Evolutionary conservation across 345 rosid species (phyloP), one percentile per base, ranked within the genome.

Genomic region (Citrus hindsii): DNA sequence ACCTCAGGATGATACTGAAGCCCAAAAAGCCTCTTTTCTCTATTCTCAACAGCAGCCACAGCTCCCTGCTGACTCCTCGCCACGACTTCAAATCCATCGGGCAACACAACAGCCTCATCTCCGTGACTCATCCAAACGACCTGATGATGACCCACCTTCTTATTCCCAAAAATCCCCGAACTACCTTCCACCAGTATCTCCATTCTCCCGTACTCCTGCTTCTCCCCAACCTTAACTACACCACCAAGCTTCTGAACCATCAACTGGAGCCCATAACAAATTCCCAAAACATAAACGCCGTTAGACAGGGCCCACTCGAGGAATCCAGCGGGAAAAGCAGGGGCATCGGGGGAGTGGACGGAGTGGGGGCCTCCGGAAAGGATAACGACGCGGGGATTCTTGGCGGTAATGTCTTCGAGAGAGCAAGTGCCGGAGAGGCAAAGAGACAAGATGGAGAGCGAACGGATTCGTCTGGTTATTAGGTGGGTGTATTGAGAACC

Each of bases 101-200:
- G 98, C 80, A 96, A 79, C 60, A 77, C 69, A 4, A 76, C 87
- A 7, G 92, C 97, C 88, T 96, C 99, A 70, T 92, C 99, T 0
- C 98, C 99, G 76, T 94, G 99, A 60, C 99, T 96, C 99, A 94
- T 96, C 99, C 98, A 96, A 66, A 91, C 99, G 18, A 87, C 87
- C 85, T 94, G 94, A 79, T 67, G 86, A 46, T 96, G 92, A 71
- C 95, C 98, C 76, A 73, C 91, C 51, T 67, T 81, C 80, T 85
- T 90, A 16, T 82, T 76, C 76, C 99, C 97, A 69, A 83, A 94
- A 75, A 96, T 74, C 69, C 94, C 97, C 4, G 63, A 66, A 71
- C 66, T 84, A 27, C 80, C 76, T 66, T 78, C 87, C 37, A 94
- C 99, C 76, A 37, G 87, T 84, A 94, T 90, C 88, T 94, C 97